phyloP scores from a whole-genome alignment of 1,139 yeast genomes.

The Hyphopichia khmerensis region DNA sequence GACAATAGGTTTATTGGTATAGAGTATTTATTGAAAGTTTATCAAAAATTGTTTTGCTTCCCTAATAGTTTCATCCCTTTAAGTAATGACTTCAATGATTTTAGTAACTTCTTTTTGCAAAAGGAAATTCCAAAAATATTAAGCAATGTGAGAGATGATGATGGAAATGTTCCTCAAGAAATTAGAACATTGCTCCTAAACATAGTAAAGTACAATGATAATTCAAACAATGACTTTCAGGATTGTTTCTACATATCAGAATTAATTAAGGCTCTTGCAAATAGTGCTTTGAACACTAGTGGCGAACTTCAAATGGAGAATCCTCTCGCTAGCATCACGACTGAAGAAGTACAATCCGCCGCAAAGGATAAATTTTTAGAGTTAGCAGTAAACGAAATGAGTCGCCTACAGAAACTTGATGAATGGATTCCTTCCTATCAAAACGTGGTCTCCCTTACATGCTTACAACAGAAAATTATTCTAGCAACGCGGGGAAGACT shows the following conservation, averaged over 20 bases:
- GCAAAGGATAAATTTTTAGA: slow-evolving; percentile 24
- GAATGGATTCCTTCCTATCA: slow-evolving; percentile 83
- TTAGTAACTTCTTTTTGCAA: slow-evolving; percentile 65
- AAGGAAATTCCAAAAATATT: slow-evolving; percentile 66
- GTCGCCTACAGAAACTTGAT: slow-evolving; percentile 76
- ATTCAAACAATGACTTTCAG: slow-evolving; percentile 71
- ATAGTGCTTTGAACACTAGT: slow-evolving; percentile 30
- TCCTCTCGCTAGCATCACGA: slow-evolving; percentile 14
- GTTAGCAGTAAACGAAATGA: slow-evolving; percentile 48
- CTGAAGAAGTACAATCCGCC: slow-evolving; percentile 12
- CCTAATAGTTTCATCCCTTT: slow-evolving; percentile 63
- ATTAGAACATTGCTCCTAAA: slow-evolving; percentile 67
- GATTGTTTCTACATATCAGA: slow-evolving; percentile 69
- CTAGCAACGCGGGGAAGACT: slow-evolving; percentile 61
- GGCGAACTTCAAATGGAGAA: slow-evolving; percentile 32
- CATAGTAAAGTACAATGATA: slow-evolving; percentile 80
- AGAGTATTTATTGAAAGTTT: slow-evolving; percentile 68
- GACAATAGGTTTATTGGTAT: slow-evolving; percentile 70
- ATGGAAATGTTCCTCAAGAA: slow-evolving; percentile 66
- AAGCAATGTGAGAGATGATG: slow-evolving; percentile 56
- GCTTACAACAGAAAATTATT: slow-evolving; percentile 57
- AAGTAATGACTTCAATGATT: slow-evolving; percentile 77
- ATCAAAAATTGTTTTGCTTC: slow-evolving; percentile 71
- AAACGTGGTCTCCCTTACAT: slow-evolving; percentile 53
- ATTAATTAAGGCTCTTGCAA: slow-evolving; percentile 57